These are phyloP conservation scores for Podospora conica DNA, from an alignment of 495 filamentous ascomycete genomes.

Conservation along the genomic window DNA sequence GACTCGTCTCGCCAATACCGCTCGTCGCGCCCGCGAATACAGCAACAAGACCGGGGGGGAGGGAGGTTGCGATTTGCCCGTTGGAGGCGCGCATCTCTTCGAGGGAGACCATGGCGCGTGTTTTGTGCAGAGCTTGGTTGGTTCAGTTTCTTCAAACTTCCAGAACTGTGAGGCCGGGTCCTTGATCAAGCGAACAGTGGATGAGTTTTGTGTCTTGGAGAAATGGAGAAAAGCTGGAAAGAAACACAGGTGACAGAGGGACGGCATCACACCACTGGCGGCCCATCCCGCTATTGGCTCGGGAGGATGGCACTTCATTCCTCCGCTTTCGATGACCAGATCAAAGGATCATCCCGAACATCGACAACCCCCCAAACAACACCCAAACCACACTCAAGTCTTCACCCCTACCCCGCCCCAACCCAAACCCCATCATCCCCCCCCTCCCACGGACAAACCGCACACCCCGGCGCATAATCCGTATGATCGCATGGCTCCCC, in stretches of 20 bases:
- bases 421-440: background rate
- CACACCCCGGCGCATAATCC: conserved; percentile 16
- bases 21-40: conserved; percentile 61
- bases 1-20: conserved; percentile 55
- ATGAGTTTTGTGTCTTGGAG: background rate
- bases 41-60: conserved; percentile 43
- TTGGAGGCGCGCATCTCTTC: conserved; percentile 35
- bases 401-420: background rate
- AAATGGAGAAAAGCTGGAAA: background rate
- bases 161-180: background rate
- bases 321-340: background rate
- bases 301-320: no score
- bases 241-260: background rate
- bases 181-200: no score
- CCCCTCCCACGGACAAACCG: conserved; percentile 7
- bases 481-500: conserved; percentile 24
- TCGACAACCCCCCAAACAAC: background rate
- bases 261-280: background rate
- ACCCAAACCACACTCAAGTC: no score
- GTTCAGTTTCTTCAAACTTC: no score
- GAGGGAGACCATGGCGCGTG: conserved; percentile 32
- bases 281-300: background rate
- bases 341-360: background rate
- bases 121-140: background rate
- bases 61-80: conserved; percentile 25